A percentile compares a stretch with the other conserved stretches of the same genome.
These are phyloP conservation scores for Nitzschia inconspicua DNA, from an alignment of 108 stramenopile genomes.

Conservation along the genomic window DNA sequence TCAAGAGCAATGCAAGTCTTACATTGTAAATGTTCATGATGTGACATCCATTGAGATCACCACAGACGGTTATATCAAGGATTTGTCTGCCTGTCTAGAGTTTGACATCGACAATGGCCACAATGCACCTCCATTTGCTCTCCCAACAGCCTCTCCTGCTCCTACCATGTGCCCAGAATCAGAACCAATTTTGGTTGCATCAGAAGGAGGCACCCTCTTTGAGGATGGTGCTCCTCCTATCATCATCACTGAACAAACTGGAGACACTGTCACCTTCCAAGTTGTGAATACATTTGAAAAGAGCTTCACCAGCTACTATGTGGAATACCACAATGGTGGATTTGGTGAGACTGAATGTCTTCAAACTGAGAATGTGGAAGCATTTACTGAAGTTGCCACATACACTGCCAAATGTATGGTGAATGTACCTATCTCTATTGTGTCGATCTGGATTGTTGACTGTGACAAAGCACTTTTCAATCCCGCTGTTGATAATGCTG, in stretches of 20 bases:
- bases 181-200: slow-evolving; percentile 1
- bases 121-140: background rate
- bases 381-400: slow-evolving; percentile 1
- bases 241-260: slow-evolving; percentile 8
- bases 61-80: background rate
- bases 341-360: slow-evolving; percentile 18
- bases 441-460: slow-evolving; percentile 20
- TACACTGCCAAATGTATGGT: slow-evolving; percentile 25
- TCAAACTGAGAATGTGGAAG: slow-evolving; percentile 1
- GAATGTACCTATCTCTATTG: slow-evolving; percentile 22
- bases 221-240: slow-evolving; percentile 13
- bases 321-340: slow-evolving; percentile 2
- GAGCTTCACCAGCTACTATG: slow-evolving; percentile 5
- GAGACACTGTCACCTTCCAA: slow-evolving; percentile 4
- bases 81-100: background rate
- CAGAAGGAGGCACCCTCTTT: background rate
- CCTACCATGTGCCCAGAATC: background rate
- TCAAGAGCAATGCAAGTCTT: background rate
- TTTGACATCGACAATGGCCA: background rate
- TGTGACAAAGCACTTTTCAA: background rate
- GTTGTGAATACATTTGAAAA: slow-evolving; percentile 6
- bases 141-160: slow-evolving; percentile 2
- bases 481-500: slow-evolving; percentile 6
- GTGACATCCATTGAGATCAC: background rate
- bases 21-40: background rate